A percentile compares a stretch with the other conserved stretches of the same genome.
Conservation (phyloP, 192 early-diverging fungal species). For the Chytriomyces confervae region DNA sequence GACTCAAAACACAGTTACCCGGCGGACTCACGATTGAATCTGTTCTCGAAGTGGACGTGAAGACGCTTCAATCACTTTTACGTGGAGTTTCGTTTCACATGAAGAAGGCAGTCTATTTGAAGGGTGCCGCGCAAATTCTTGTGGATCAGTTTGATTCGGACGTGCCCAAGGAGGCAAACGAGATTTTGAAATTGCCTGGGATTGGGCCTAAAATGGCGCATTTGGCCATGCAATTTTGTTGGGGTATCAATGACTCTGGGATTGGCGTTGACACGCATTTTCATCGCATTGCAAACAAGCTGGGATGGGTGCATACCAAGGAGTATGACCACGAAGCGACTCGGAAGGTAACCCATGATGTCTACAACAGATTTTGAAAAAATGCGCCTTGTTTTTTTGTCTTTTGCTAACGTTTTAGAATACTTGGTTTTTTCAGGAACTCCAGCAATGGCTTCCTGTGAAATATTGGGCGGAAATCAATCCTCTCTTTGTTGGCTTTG, state of each 20-base stretch:
- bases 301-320: slow-evolving; percentile 90
- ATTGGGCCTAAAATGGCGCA: slow-evolving; percentile 97
- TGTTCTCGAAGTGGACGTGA: slow-evolving; percentile 65
- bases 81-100: slow-evolving; percentile 88
- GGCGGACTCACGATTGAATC: slow-evolving; percentile 73
- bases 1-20: slow-evolving; percentile 65
- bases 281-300: slow-evolving; percentile 84
- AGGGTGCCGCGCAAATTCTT: slow-evolving; percentile 77
- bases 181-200: slow-evolving; percentile 78
- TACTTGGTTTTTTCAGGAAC: slow-evolving; percentile 32
- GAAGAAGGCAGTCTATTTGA: slow-evolving; percentile 82
- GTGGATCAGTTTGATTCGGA: slow-evolving; percentile 75
- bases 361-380: too few species aligned
- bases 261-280: slow-evolving; percentile 98
- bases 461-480: slow-evolving; percentile 89
- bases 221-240: slow-evolving; percentile 81
- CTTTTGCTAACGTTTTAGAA: too few species aligned
- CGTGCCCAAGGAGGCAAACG: slow-evolving; percentile 82
- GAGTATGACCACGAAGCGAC: slow-evolving; percentile 82
- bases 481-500: slow-evolving; percentile 88
- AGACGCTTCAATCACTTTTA: slow-evolving; percentile 71
- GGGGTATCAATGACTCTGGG: slow-evolving; percentile 81
- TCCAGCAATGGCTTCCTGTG: slow-evolving; percentile 83
- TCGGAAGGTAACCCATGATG: slow-evolving; percentile 47
- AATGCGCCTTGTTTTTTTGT: too few species aligned